Evolutionary conservation across 1,284 basidiomycete species (phyloP).

Genomic region (Malassezia obtusa): DNA sequence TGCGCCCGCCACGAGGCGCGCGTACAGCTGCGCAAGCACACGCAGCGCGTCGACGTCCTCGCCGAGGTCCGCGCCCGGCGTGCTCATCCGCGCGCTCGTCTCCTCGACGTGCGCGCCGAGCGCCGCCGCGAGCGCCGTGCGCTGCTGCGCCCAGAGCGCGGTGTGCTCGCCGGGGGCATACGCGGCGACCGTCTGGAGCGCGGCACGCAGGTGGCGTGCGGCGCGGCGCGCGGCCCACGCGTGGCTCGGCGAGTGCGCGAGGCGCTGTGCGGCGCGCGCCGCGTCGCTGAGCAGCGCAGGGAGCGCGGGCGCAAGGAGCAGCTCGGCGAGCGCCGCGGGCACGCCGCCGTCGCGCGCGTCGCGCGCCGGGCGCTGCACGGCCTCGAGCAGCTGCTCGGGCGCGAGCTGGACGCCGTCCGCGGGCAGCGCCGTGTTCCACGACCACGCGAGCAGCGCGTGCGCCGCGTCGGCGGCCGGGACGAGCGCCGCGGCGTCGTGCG

Average conservation of each 20-base stretch:
- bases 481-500: not conserved
- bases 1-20: not conserved
- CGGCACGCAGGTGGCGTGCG: not conserved
- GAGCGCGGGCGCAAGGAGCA: not conserved
- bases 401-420: not conserved
- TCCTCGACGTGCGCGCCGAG: not conserved
- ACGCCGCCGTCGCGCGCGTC: not conserved
- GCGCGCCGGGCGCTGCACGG: not conserved
- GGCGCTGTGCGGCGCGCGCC: not conserved
- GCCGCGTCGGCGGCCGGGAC: not conserved
- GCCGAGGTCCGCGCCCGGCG: not conserved
- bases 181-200: not conserved
- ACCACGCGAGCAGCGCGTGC: not conserved
- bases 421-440: not conserved
- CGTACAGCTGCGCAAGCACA: constrained; percentile 6
- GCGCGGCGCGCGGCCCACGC: not conserved
- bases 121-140: not conserved
- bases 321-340: not conserved
- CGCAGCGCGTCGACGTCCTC: constrained; percentile 1
- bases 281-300: not conserved
- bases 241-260: not conserved
- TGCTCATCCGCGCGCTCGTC: not conserved
- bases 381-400: not conserved
- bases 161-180: not conserved
- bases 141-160: constrained; percentile 2